Conservation (phyloP, 2,329 filamentous ascomycete species). For the Paraconiothyrium brasiliense region DNA sequence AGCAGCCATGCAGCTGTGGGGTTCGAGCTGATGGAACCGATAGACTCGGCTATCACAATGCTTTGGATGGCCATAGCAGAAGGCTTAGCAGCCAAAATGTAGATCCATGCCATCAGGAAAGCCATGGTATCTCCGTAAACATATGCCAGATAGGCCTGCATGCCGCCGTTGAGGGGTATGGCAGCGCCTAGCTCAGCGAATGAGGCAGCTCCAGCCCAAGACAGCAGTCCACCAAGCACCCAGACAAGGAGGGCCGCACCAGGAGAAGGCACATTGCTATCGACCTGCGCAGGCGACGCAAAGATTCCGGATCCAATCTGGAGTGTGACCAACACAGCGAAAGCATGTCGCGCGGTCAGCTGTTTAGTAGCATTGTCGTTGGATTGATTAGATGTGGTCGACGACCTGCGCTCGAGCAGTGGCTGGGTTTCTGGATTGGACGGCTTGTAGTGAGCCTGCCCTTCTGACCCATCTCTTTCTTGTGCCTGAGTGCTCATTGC, state of each 20-base stretch:
- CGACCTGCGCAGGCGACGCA: constrained; percentile 70
- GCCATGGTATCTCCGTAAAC: constrained; percentile 69
- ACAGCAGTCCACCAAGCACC: constrained; percentile 68
- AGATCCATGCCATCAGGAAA: constrained; percentile 73
- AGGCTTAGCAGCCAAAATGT: constrained; percentile 72
- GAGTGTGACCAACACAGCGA: constrained; percentile 69
- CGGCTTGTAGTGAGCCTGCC: constrained; percentile 15
- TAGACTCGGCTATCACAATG: constrained; percentile 66
- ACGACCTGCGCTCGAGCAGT: constrained; percentile 32
- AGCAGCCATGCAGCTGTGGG: constrained; percentile 32
- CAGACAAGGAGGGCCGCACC: constrained; percentile 67
- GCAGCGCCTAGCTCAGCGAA: constrained; percentile 71
- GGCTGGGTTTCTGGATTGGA: constrained; percentile 37
- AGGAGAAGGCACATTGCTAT: constrained; percentile 70
- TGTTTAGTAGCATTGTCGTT: constrained; percentile 32
- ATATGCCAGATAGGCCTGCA: constrained; percentile 70
- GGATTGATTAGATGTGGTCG: constrained; percentile 22
- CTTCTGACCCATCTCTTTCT: constrained; percentile 31
- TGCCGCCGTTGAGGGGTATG: constrained; percentile 70
- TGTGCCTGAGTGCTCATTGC: constrained; percentile 5
- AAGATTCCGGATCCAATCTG: constrained; percentile 73
- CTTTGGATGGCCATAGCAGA: constrained; percentile 70
- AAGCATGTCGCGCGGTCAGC: constrained; percentile 53
- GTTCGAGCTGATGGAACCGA: constrained; percentile 58
- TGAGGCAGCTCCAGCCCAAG: constrained; percentile 71